phyloP scores from a whole-genome alignment of 2,329 filamentous ascomycete genomes.

The Colletotrichum caudatum region DNA sequence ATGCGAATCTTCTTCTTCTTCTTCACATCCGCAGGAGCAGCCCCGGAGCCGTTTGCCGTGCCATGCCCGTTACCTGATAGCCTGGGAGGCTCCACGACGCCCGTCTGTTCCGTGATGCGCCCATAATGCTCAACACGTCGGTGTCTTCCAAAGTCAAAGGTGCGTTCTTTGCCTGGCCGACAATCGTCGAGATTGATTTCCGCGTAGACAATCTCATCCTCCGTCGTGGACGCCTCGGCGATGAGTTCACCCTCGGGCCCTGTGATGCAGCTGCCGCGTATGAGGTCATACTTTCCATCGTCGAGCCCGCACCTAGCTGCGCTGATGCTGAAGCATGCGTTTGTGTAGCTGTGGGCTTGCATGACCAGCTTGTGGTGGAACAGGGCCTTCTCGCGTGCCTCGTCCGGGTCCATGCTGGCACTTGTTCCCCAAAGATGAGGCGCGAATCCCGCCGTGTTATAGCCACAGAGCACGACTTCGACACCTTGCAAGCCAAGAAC shows the following conservation, averaged over 20 bases:
- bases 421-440: slow-evolving; percentile 54
- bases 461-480: slow-evolving; percentile 54
- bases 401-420: slow-evolving; percentile 48
- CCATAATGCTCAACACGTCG: slow-evolving; percentile 58
- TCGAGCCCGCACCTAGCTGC: slow-evolving; percentile 59
- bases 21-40: background rate
- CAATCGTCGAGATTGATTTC: slow-evolving; percentile 62
- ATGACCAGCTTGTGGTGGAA: slow-evolving; percentile 65
- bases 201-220: slow-evolving; percentile 63
- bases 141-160: slow-evolving; percentile 59
- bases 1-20: slow-evolving; percentile 53
- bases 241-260: slow-evolving; percentile 62
- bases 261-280: slow-evolving; percentile 62
- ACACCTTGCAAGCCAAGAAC: slow-evolving; percentile 60
- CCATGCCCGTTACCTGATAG: background rate
- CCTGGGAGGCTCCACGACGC: slow-evolving; percentile 45
- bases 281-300: slow-evolving; percentile 59
- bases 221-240: slow-evolving; percentile 60
- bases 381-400: slow-evolving; percentile 58
- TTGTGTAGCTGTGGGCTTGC: slow-evolving; percentile 65
- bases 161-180: slow-evolving; percentile 60
- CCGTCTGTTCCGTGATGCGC: slow-evolving; percentile 54
- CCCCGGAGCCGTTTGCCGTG: background rate
- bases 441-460: slow-evolving; percentile 63
- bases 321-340: slow-evolving; percentile 63